phyloP scores from a whole-genome alignment of 1,284 basidiomycete genomes.

The Cystobasidium sp. region DNA sequence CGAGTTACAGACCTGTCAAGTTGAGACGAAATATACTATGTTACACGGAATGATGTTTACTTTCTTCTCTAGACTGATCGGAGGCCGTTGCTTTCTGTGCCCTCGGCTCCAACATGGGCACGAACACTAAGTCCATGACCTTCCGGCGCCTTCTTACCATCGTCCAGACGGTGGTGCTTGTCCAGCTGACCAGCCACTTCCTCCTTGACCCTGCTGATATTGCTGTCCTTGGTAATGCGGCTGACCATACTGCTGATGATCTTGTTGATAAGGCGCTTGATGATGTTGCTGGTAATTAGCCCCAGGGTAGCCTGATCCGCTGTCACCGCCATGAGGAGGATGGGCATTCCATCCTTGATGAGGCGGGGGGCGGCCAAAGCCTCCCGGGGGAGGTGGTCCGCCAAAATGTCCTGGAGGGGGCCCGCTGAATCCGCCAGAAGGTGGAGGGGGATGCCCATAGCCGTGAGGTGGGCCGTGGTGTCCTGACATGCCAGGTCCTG shows the following conservation, averaged over 20 bases:
- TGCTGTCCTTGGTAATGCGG: background rate
- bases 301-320: slow-evolving; percentile 4
- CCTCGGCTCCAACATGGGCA: background rate
- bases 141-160: slow-evolving; percentile 19
- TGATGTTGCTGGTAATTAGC: slow-evolving; percentile 11
- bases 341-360: background rate
- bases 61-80: background rate
- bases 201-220: slow-evolving; percentile 8
- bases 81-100: background rate
- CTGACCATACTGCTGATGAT: slow-evolving; percentile 10
- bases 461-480: background rate
- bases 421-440: background rate
- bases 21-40: too few relatives aligned
- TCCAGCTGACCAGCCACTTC: slow-evolving; percentile 11
- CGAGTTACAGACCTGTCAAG: too few relatives aligned
- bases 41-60: too few relatives aligned
- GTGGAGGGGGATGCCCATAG: slow-evolving; percentile 8
- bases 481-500: background rate
- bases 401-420: slow-evolving; percentile 5
- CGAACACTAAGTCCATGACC: background rate
- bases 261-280: too few relatives aligned
- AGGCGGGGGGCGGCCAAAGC: background rate
- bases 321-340: background rate
- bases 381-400: slow-evolving; percentile 21
- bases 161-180: slow-evolving; percentile 38